These are phyloP conservation scores for Colletotrichum paranaense DNA, from an alignment of 2,329 filamentous ascomycete genomes.

Conservation along the genomic window DNA sequence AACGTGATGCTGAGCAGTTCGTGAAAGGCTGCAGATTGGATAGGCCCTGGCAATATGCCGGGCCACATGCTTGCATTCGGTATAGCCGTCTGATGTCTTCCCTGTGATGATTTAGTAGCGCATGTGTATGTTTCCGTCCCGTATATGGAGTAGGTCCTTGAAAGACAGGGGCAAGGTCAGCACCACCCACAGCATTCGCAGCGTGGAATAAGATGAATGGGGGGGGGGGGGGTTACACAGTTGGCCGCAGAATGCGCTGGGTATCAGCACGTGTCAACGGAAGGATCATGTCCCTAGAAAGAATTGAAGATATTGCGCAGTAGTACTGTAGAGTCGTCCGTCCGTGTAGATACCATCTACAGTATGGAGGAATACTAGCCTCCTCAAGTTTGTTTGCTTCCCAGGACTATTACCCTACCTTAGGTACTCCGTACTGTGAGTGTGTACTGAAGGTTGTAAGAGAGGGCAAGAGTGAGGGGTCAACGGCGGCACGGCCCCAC, in stretches of 20 bases:
- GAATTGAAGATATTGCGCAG: too few relatives aligned
- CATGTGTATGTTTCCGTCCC: neutral
- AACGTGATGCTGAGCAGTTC: neutral
- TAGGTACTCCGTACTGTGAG: too few relatives aligned
- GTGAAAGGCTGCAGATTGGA: neutral
- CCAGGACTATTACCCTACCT: too few relatives aligned
- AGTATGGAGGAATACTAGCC: too few relatives aligned
- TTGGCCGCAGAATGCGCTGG: slow-evolving; percentile 1
- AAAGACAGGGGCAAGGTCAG: neutral
- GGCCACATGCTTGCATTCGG: slow-evolving; percentile 31
- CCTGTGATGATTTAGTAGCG: neutral
- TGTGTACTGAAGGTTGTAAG: too few relatives aligned
- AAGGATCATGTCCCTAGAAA: neutral
- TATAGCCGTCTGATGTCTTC: slow-evolving; percentile 7
- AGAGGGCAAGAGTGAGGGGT: neutral
- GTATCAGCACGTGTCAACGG: slow-evolving; percentile 22
- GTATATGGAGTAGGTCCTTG: neutral
- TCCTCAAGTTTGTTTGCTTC: too few relatives aligned
- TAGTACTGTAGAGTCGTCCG: too few relatives aligned
- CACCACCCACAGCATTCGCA: neutral
- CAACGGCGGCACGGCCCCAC: neutral
- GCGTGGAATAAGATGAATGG: neutral
- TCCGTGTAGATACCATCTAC: too few relatives aligned
- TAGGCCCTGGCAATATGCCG: neutral
- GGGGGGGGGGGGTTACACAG: neutral